Conservation (phyloP, 306 rosid genomes). For the Ochetophila trinervis region DNA sequence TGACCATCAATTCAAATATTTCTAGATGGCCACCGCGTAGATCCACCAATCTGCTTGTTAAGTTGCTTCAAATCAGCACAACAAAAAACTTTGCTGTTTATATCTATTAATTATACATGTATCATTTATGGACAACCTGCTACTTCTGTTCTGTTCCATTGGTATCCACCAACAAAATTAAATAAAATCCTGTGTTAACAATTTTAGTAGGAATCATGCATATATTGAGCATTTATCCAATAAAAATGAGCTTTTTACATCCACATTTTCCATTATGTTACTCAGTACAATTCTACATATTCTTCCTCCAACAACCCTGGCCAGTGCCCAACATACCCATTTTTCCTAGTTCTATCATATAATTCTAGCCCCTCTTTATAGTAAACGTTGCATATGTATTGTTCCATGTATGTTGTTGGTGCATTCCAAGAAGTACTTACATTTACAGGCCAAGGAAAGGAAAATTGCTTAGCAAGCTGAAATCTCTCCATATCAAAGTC, state of each 20-base stretch:
- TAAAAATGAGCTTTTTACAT: too few relatives aligned
- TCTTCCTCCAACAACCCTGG: too few relatives aligned
- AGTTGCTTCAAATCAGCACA: background rate
- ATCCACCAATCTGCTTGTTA: background rate
- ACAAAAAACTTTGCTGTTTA: background rate
- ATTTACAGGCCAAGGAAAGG: slow-evolving; percentile 39
- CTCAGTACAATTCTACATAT: too few relatives aligned
- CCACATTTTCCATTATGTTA: too few relatives aligned
- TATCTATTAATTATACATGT: background rate
- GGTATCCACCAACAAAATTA: too few relatives aligned
- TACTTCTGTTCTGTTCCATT: background rate
- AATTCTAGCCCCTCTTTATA: background rate
- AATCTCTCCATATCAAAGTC: slow-evolving; percentile 35
- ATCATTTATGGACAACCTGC: background rate
- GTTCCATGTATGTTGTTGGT: background rate
- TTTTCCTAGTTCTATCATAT: background rate
- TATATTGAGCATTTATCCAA: too few relatives aligned
- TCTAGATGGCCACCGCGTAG: too few relatives aligned
- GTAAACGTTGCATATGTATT: background rate
- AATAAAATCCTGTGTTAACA: too few relatives aligned
- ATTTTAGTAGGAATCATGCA: too few relatives aligned
- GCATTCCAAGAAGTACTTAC: slow-evolving; percentile 17
- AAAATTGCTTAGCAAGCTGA: slow-evolving; percentile 35
- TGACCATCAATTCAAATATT: too few relatives aligned
- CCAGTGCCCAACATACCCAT: background rate